Percentiles rank a stretch among this genome's conserved stretches.
Conservation (phyloP, 1,284 basidiomycete species). For the Heterobasidion irregulare region DNA sequence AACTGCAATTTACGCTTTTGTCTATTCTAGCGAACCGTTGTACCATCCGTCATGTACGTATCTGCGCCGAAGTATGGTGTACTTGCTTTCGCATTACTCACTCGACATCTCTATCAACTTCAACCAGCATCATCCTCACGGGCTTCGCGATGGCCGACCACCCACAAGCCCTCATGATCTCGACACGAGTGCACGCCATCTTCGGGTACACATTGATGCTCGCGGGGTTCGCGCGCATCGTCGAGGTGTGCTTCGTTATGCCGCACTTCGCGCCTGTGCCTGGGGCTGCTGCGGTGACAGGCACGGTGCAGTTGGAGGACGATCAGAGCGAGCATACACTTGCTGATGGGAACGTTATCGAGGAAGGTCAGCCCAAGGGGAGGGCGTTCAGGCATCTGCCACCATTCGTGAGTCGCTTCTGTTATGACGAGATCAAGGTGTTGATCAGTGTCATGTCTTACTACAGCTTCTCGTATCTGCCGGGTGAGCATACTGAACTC, state of each 20-base stretch:
- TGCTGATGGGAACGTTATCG: conserved; percentile 24
- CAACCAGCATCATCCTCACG: conserved; percentile 70
- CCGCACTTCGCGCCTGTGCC: conserved; percentile 22
- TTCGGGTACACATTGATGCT: conserved; percentile 86
- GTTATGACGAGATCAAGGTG: neutral
- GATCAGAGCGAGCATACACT: conserved; percentile 59
- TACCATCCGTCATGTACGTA: conserved; percentile 76
- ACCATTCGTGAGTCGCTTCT: conserved; percentile 62
- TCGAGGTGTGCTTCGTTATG: conserved; percentile 81
- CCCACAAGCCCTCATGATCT: conserved; percentile 77
- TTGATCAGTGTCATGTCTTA: conserved; percentile 1
- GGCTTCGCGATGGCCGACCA: conserved; percentile 96
- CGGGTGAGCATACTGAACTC: conserved; percentile 28
- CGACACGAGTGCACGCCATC: conserved; percentile 79
- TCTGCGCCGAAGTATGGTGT: conserved; percentile 1
- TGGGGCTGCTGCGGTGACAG: neutral
- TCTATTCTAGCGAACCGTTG: conserved; percentile 54
- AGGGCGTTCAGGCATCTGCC: conserved; percentile 78
- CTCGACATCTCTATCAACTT: conserved; percentile 3
- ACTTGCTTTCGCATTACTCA: neutral
- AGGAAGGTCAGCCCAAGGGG: conserved; percentile 29
- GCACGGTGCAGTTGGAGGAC: conserved; percentile 29
- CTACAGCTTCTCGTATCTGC: conserved; percentile 57
- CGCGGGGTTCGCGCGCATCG: conserved; percentile 74
- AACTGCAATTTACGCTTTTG: neutral